Evolutionary conservation across 495 filamentous ascomycete species (phyloP).

Genomic region (Penicillium verhagenii): DNA sequence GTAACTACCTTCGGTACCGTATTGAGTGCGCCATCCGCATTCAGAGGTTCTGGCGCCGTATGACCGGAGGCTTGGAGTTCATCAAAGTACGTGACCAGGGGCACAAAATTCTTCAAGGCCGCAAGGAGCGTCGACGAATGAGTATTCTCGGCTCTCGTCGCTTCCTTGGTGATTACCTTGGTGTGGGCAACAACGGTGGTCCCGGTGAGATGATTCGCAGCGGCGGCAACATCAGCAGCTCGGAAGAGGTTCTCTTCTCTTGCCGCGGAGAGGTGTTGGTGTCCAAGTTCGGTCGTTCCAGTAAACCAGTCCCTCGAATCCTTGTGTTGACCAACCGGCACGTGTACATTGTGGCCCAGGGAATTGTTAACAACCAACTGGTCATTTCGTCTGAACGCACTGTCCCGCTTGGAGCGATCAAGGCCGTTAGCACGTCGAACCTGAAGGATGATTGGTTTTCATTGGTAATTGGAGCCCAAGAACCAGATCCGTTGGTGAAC

Average conservation of each 20-base stretch:
- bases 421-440: conserved; percentile 74
- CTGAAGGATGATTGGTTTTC: conserved; percentile 96
- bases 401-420: conserved; percentile 81
- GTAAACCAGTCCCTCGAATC: conserved; percentile 84
- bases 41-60: conserved; percentile 91
- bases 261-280: conserved; percentile 86
- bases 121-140: conserved; percentile 89
- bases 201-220: conserved; percentile 79
- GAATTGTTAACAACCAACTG: conserved; percentile 76
- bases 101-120: conserved; percentile 75
- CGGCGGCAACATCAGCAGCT: conserved; percentile 60
- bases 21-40: conserved; percentile 92
- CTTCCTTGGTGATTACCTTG: conserved; percentile 95
- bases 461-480: conserved; percentile 83
- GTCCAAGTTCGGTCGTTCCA: conserved; percentile 92
- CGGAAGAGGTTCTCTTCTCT: conserved; percentile 81
- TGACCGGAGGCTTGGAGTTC: conserved; percentile 82
- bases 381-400: conserved; percentile 77
- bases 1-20: conserved; percentile 90
- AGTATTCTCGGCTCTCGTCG: conserved; percentile 86
- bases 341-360: conserved; percentile 84
- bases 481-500: conserved; percentile 85
- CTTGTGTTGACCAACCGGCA: conserved; percentile 83
- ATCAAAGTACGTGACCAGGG: conserved; percentile 86
- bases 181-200: conserved; percentile 74